Base-by-base conservation (phyloP, 2,329 filamentous ascomycete species). In the Helotiales sp. region DNA sequence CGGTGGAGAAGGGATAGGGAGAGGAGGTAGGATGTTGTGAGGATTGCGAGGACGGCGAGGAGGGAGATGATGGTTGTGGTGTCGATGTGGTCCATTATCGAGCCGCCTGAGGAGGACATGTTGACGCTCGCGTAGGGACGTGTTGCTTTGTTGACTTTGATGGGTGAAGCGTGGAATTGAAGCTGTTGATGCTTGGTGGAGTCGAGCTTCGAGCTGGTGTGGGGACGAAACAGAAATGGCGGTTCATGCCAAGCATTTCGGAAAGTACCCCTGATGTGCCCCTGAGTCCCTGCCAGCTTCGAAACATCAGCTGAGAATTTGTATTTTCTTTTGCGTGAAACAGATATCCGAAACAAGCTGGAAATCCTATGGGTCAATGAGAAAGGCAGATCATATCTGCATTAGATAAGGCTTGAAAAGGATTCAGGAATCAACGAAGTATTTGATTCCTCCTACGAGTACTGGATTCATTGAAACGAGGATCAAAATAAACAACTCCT, bases 61-160 rank as follows among this genome's bases (percentile, higher is more conserved):
- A 90, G 84, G 45, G 87, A 89, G 70, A 86, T 75, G 69, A 89
- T 80, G 17, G 87, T 89, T 1, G 85, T 88, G 63, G 79, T 78
- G 76, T 90, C 88, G 75, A 89, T 87, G 34, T 89, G 70, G 10
- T 76, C 74, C 58, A 70, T 67, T 13, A 75, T 67, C 37, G 72
- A 69, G 32, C 49, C 62, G 1, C 30, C 22, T 24, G 30, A 15
- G 20, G 52, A 57, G 28, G 30, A 3, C 52, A 57, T 57, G 30
- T 20, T 28, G 47, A 28, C 17, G 7, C 34, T 20, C 32, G 30
- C 30, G 28, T 57, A 24, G 40, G 13, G 30, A 37, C n/a, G 52
- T n/a, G 52, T 17, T 20, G 20, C 30, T 22, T 15, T 37, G 52
- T 34, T 37, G 30, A 50, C 47, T 50, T 50, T 50, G 28, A n/a